Evolutionary conservation across 2,329 filamentous ascomycete species (phyloP), one percentile per base, ranked within the genome.

Genomic region (Venturia nashicola): DNA sequence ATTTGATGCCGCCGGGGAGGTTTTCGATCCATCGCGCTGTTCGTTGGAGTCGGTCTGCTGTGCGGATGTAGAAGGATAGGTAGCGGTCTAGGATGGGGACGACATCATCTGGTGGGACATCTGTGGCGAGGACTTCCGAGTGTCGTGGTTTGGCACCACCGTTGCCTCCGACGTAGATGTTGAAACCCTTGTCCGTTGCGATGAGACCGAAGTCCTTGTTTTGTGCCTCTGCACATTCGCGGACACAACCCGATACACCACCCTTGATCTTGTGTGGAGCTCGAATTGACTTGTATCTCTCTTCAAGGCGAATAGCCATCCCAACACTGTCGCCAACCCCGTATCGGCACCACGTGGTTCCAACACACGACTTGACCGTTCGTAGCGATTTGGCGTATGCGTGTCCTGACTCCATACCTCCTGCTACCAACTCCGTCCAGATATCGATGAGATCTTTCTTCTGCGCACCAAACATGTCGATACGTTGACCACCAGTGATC

Each of bases 161-260:
- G 72, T 96, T 96, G 59, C 91, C 91, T 42, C 83, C 91, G 1
- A 96, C 90, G 69, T 91, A 96, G 73, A 96, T 86, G 75, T 96
- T 96, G 83, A 90, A 96, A 39, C 91, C 91, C 70, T 94, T 96
- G 66, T 96, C 91, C 0, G 90, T 95, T 16, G 91, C 91, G 65
- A 96, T 96, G 60, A 96, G 84, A 27, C 91, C 91, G 69, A 96
- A 96, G 71, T 96, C 91, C 76, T 96, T 96, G 75, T 87, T 93
- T 71, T 95, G 91, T 1, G 91, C 91, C 75, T 96, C 91, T 0
- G 91, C 91, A 68, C 91, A 96, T 75, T 96, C 91, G 63, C 91
- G 82, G n/a, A 96, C 90, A 68, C 91, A 96, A 14, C 91, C 91
- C 63, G 88, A 92, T 0, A 96, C 91, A 64, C 90, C 91, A 1